Percentiles rank a stretch among this genome's conserved stretches.
phyloP scores from a whole-genome alignment of 805 yeast species.

The Hanseniaspora osmophila region DNA sequence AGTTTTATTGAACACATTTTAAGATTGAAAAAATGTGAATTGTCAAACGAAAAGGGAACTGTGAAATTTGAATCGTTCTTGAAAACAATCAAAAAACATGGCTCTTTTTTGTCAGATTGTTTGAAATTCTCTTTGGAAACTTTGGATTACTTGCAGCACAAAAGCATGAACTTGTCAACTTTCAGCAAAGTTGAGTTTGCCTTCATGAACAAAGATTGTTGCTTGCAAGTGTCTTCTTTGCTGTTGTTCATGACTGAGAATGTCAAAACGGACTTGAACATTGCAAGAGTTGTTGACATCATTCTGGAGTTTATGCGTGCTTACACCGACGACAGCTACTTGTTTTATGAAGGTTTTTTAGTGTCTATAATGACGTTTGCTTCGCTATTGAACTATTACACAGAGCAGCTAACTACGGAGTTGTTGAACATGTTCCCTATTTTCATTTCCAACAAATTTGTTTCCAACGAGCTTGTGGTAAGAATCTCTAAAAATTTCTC shows the following conservation, averaged over 20 bases:
- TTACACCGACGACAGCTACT: constrained; percentile 27
- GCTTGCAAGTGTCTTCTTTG: constrained; percentile 43
- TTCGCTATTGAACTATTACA: constrained; percentile 32
- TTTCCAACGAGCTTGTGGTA: constrained; percentile 33
- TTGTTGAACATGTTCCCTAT: constrained; percentile 33
- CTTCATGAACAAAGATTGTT: constrained; percentile 28
- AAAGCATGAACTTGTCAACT: constrained; percentile 5
- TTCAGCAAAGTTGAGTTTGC: constrained; percentile 1
- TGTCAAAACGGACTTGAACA: constrained; percentile 30
- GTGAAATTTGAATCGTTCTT: constrained; percentile 24
- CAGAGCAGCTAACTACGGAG: constrained; percentile 22
- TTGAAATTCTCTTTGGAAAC: constrained; percentile 14
- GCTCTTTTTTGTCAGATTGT: constrained; percentile 20
- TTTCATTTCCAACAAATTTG: constrained; percentile 40
- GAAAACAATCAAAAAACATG: constrained; percentile 25
- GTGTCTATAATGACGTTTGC: constrained; percentile 41
- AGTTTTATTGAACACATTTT: constrained; percentile 16
- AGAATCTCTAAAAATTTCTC: constrained; percentile 47
- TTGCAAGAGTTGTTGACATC: constrained; percentile 29
- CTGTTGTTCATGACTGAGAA: constrained; percentile 29
- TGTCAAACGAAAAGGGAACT: constrained; percentile 13
- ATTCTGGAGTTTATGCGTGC: constrained; percentile 39
- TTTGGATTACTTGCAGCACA: constrained; percentile 19
- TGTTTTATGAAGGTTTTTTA: constrained; percentile 39
- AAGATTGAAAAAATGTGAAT: constrained; percentile 24